phyloP scores from a whole-genome alignment of 345 rosid genomes.

The Syzygium aqueum region DNA sequence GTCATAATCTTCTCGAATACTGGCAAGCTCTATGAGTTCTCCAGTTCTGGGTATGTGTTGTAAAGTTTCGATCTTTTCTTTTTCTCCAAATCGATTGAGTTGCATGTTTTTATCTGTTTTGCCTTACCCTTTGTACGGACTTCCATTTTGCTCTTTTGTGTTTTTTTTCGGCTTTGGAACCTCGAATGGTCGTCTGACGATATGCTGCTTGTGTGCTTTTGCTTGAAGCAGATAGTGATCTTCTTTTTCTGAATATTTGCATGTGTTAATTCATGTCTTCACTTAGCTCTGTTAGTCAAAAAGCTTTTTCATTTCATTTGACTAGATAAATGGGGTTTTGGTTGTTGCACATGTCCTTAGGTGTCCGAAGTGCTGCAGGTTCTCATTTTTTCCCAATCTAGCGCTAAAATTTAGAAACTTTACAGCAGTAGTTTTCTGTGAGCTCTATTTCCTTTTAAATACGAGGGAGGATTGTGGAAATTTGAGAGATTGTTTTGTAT shows the following conservation, averaged over 20 bases:
- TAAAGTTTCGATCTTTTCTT: neutral
- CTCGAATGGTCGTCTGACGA: neutral
- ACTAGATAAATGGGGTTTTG: neutral
- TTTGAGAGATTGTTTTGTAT: neutral
- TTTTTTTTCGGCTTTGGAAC: neutral
- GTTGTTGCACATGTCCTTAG: neutral
- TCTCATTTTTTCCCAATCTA: neutral
- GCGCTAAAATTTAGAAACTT: neutral
- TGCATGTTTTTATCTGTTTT: neutral
- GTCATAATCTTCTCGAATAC: slow-evolving; percentile 85
- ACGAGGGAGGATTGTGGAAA: neutral
- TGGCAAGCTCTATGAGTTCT: slow-evolving; percentile 85
- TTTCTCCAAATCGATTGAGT: neutral
- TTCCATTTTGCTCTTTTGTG: neutral
- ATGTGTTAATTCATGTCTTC: neutral
- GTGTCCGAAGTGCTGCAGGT: neutral
- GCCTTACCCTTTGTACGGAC: neutral
- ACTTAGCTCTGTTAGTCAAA: neutral
- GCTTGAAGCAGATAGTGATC: neutral
- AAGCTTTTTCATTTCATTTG: neutral
- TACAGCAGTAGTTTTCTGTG: neutral
- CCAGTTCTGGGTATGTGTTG: slow-evolving; percentile 57
- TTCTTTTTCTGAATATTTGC: neutral
- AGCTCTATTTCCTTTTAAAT: neutral
- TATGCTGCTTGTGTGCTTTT: neutral